Evolutionary conservation across 2,329 filamentous ascomycete genomes (phyloP).

Genomic region (Colletotrichum australisinense): DNA sequence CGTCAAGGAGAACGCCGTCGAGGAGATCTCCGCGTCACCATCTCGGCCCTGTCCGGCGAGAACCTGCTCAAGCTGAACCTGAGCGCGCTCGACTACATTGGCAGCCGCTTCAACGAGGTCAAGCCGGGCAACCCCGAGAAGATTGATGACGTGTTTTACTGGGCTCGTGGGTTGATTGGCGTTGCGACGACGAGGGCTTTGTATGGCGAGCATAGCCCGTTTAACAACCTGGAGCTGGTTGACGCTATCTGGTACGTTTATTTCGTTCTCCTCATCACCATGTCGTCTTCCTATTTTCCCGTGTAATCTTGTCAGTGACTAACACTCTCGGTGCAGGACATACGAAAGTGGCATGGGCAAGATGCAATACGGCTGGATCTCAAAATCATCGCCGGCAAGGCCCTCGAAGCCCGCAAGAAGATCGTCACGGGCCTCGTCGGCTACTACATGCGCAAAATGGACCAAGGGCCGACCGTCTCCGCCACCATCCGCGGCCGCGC

Average conservation of each 20-base stretch:
- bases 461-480: conserved; percentile 43
- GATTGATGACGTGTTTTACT: conserved; percentile 49
- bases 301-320: too few species aligned
- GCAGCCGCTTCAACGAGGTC: conserved; percentile 41
- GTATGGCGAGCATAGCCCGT: conserved; percentile 57
- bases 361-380: conserved; percentile 16
- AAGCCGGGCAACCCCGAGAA: conserved; percentile 8
- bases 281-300: too few species aligned
- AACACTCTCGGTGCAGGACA: neutral
- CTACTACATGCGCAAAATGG: conserved; percentile 44
- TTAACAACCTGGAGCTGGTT: conserved; percentile 38
- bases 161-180: conserved; percentile 51
- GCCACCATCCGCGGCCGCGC: conserved; percentile 44
- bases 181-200: conserved; percentile 51
- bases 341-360: conserved; percentile 16
- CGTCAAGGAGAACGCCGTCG: conserved; percentile 46
- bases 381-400: conserved; percentile 39
- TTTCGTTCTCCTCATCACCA: fast-evolving
- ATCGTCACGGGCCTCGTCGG: conserved; percentile 41
- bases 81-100: conserved; percentile 49
- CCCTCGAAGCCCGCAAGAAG: conserved; percentile 38
- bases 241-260: conserved; percentile 2
- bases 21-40: conserved; percentile 46
- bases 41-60: conserved; percentile 43
- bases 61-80: conserved; percentile 48